phyloP scores from a whole-genome alignment of 73 alveolate genomes.

The Uronychia binucleata region DNA sequence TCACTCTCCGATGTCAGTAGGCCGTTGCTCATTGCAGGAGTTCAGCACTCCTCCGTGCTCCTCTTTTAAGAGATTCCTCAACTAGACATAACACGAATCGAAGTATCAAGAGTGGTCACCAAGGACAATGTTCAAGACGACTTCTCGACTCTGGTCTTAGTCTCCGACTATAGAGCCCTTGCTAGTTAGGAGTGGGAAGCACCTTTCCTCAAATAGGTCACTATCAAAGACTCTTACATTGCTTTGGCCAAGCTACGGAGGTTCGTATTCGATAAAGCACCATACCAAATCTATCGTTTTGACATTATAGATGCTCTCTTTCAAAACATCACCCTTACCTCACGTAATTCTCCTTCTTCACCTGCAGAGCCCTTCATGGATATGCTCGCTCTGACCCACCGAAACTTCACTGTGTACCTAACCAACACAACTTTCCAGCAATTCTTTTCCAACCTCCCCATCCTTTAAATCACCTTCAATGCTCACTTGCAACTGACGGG shows the following conservation, averaged over 20 bases:
- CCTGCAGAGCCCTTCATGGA: neutral
- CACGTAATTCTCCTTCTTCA: too few relatives aligned
- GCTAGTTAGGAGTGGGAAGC: neutral
- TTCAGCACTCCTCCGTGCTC: too few relatives aligned
- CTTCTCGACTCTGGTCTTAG: neutral
- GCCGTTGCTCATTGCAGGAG: too few relatives aligned
- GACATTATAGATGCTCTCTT: neutral
- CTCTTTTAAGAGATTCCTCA: too few relatives aligned
- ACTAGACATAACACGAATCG: too few relatives aligned
- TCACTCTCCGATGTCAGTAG: too few relatives aligned
- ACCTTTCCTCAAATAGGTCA: neutral
- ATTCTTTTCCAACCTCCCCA: neutral
- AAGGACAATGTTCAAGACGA: neutral
- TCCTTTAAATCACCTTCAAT: neutral
- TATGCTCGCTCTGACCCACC: neutral
- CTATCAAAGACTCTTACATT: neutral
- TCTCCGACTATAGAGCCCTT: neutral
- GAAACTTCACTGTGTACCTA: neutral
- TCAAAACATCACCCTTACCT: neutral
- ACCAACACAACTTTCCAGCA: neutral
- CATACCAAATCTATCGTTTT: neutral
- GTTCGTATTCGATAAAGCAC: neutral
- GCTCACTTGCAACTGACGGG: neutral
- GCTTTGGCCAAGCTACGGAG: neutral
- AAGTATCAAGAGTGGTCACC: neutral